phyloP scores from a whole-genome alignment of 2,329 filamentous ascomycete genomes.

The Ophiognomonia clavigignenti-juglandacearum region DNA sequence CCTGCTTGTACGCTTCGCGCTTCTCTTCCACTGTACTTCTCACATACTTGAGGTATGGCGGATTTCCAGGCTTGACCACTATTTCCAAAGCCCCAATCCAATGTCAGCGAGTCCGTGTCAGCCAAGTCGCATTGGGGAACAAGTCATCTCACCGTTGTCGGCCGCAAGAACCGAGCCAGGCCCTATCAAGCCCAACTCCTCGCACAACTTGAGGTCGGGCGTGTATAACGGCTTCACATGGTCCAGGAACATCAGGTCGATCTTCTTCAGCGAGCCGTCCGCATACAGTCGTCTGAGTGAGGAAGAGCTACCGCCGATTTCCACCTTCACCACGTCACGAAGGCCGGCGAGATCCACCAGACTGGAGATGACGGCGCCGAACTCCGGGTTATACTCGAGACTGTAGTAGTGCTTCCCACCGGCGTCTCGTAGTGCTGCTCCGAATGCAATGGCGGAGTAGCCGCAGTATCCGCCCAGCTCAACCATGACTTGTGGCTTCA shows the following conservation, averaged over 20 bases:
- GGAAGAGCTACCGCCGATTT: constrained; percentile 65
- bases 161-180: constrained; percentile 60
- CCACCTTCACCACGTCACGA: constrained; percentile 62
- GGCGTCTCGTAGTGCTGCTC: constrained; percentile 54
- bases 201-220: constrained; percentile 70
- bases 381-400: constrained; percentile 69
- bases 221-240: constrained; percentile 71
- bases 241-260: constrained; percentile 77
- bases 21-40: constrained; percentile 61
- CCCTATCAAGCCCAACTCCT: constrained; percentile 61
- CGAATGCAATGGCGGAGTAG: constrained; percentile 76
- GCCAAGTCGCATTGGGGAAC: too few species aligned
- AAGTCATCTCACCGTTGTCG: constrained; percentile 47
- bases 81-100: not conserved
- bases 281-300: constrained; percentile 57
- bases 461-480: constrained; percentile 79
- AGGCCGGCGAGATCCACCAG: constrained; percentile 73
- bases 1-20: constrained; percentile 33
- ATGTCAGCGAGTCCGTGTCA: not conserved
- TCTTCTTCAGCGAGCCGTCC: constrained; percentile 46
- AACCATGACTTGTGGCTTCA: constrained; percentile 44
- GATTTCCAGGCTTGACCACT: constrained; percentile 67
- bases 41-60: constrained; percentile 67
- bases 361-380: constrained; percentile 62
- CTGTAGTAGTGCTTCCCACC: constrained; percentile 66